Percentiles rank a stretch among this genome's conserved stretches.
phyloP scores from a whole-genome alignment of 495 filamentous ascomycete species.

The Cercophora samala region DNA sequence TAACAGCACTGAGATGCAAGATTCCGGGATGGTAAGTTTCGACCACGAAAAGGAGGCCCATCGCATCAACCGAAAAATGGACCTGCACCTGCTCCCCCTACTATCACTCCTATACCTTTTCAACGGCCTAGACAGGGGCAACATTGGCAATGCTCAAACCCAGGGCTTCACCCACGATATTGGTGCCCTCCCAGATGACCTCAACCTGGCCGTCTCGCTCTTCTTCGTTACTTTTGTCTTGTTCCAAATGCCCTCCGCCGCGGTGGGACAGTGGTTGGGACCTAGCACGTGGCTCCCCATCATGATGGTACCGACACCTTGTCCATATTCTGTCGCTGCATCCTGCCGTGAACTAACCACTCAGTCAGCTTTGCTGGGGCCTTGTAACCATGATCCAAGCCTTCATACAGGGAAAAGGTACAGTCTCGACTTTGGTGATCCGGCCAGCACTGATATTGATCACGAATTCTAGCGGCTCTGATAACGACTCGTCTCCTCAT shows the following conservation, averaged over 20 bases:
- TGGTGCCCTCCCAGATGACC: constrained; percentile 37
- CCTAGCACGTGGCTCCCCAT: constrained; percentile 51
- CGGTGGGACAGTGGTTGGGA: constrained; percentile 51
- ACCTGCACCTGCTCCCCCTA: constrained; percentile 36
- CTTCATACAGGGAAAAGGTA: constrained; percentile 39
- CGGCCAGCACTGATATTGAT: no score
- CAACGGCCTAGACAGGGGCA: constrained; percentile 42
- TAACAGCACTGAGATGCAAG: neutral
- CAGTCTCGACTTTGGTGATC: no score
- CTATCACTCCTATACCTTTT: constrained; percentile 41
- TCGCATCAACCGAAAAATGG: constrained; percentile 35
- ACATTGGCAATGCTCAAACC: constrained; percentile 45
- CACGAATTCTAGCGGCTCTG: constrained; percentile 12
- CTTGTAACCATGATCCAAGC: constrained; percentile 47
- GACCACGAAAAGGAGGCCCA: neutral
- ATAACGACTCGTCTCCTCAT: constrained; percentile 47
- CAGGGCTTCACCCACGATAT: constrained; percentile 36
- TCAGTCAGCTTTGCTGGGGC: constrained; percentile 46
- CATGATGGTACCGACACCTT: constrained; percentile 42
- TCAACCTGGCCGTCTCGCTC: constrained; percentile 53
- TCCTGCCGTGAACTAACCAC: neutral
- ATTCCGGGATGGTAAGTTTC: neutral
- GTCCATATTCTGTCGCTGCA: neutral
- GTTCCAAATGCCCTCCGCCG: constrained; percentile 54
- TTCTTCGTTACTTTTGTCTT: constrained; percentile 58